phyloP scores from a whole-genome alignment of 805 yeast genomes.

The Brettanomyces bruxellensis region DNA sequence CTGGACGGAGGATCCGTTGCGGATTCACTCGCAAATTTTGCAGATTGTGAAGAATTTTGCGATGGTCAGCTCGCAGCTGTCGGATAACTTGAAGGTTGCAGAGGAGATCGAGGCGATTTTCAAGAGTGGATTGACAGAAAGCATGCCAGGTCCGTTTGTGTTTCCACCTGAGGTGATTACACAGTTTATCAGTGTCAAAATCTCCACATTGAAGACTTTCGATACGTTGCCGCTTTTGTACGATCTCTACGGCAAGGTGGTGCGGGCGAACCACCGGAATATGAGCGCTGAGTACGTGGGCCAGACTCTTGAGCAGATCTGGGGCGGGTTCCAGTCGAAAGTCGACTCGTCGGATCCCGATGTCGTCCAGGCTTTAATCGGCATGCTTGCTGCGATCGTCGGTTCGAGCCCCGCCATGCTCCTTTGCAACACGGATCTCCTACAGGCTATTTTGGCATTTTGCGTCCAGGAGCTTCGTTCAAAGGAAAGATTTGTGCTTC shows the following conservation, averaged over 20 bases:
- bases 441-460: conserved; percentile 22
- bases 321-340: conserved; percentile 24
- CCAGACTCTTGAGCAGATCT: conserved; percentile 29
- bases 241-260: conserved; percentile 27
- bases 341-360: conserved; percentile 48
- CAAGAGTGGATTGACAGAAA: conserved; percentile 56
- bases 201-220: conserved; percentile 17
- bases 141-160: conserved; percentile 57
- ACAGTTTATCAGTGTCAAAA: conserved; percentile 29
- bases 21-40: conserved; percentile 34
- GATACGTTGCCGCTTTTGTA: conserved; percentile 35
- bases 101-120: conserved; percentile 59
- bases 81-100: conserved; percentile 39
- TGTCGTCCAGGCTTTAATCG: conserved; percentile 40
- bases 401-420: conserved; percentile 42
- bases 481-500: conserved; percentile 47
- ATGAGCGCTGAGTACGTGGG: conserved; percentile 26
- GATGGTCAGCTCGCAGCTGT: conserved; percentile 27
- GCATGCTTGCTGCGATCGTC: conserved; percentile 41
- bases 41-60: conserved; percentile 34
- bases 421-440: conserved; percentile 18
- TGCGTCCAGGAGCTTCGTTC: conserved; percentile 33
- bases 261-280: conserved; percentile 23
- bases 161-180: conserved; percentile 34
- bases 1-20: conserved; percentile 42